Evolutionary conservation across 768 basidiomycete species (phyloP), one percentile per base, ranked within the genome.

Genomic region (Tylopilus balloui): DNA sequence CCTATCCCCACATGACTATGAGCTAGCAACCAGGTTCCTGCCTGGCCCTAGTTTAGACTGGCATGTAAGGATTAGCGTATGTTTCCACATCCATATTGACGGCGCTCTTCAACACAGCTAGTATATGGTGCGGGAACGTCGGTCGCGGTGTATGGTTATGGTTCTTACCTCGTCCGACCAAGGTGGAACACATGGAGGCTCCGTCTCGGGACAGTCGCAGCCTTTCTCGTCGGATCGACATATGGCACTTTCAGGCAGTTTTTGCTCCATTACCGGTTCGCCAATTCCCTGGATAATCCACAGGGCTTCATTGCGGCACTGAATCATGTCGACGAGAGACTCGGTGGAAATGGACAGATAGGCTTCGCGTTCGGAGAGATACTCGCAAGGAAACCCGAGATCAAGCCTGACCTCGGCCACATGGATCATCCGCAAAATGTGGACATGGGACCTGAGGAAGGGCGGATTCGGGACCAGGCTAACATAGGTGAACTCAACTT

Each of bases 21-120:
- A 83, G 0, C 63, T 75, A 11, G 78, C 83, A 4, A 60, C 71
- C 48, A 60, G 60, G 23, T 86, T 85, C 69, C 64, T 82, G 23
- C 76, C 82, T 31, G 75, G 73, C 32, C 56, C 60, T 69, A 55
- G 77, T 69, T 63, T 71, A 27, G 71, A 77, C 52, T 71, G 68
- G 53, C 71, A 73, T 48, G 73, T 77, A 42, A 70, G 76, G 55
- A 41, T 19, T 12, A 31, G 9, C 29, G 14, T 27, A 27, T 9
- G n/a, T n/a, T n/a, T 27, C 24, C 37, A 29, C n/a, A n/a, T 38
- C 32, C 48, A 42, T 35, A 23, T 23, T 52, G 25, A 60, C 35
- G 19, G 14, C 21, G 12, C 36, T 21, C 43, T 37, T 41, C 28
- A 43, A 51, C 28, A 47, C 50, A 62, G 58, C 23, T 52, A 19